Evolutionary conservation across 352 stramenopile species (phyloP), one percentile per base, ranked within the genome.

Genomic region (Globisporangium spiculum): DNA sequence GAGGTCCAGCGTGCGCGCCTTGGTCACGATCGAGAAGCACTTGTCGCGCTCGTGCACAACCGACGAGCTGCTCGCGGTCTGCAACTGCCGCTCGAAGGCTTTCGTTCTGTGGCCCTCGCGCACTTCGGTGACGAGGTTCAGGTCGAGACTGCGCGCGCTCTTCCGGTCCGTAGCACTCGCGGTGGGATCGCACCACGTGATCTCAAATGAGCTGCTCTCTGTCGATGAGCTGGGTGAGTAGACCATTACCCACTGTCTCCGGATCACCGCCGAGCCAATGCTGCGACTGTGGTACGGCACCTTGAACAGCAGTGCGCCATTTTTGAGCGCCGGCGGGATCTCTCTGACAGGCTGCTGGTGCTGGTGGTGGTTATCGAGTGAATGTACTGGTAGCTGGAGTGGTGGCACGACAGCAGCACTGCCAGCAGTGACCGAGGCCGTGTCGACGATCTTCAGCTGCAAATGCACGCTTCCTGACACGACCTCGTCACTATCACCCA

Each of bases 251-350:
- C 87, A 95, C 69, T 94, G 82, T 1, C 88, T 76, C 34, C 74
- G 72, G 0, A 80, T 72, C 22, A 55, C 71, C 38, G 73, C 59
- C 1, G 69, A 58, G 30, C 85, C 70, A 18, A 90, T 57, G 38
- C 73, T 80, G 44, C 79, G 79, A 0, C 71, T 77, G 64, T 94
- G 86, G 41, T 86, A 96, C 14, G 88, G 85, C 1, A 94, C 77
- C 67, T 96, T 96, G 67, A 84, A 93, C 63, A 94, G 82, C 36
- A 94, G 62, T 7, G 77, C 72, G 7, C 88, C 88, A 64, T 85
- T 84, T 26, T 69, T 62, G 20, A 96, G 75, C 53, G 72, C 72
- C 0, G 76, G 18, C 36, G 83, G 83, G 52, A 92, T 70, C 27
- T 34, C 34, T 58, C 34, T 58, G 10, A 48, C 16, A 16, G 55